Evolutionary conservation across 192 early-diverging fungal genomes (phyloP).

Genomic region (Kickxella alabastrina): DNA sequence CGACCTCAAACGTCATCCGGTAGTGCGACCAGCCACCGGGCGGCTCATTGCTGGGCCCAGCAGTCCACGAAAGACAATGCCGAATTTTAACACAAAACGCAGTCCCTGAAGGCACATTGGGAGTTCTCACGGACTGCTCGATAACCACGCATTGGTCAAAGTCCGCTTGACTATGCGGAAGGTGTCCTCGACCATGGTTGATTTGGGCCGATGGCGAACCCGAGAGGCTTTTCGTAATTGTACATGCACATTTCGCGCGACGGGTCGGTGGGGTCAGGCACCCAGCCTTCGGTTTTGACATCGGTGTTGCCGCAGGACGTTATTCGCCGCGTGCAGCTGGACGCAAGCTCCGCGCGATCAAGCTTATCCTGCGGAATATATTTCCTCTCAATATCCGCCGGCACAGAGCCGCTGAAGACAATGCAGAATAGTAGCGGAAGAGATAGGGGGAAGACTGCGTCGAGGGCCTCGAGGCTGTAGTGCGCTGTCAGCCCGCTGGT

Average conservation of each 20-base stretch:
- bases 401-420: conserved; percentile 38
- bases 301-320: conserved; percentile 31
- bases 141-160: conserved; percentile 34
- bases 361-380: conserved; percentile 25
- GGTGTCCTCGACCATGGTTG: conserved; percentile 39
- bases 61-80: conserved; percentile 46
- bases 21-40: conserved; percentile 46
- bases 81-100: conserved; percentile 51
- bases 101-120: conserved; percentile 50
- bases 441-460: conserved; percentile 42
- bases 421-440: conserved; percentile 46
- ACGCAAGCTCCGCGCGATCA: conserved; percentile 17
- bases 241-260: conserved; percentile 37
- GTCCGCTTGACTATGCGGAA: conserved; percentile 27
- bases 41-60: conserved; percentile 27
- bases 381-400: conserved; percentile 10
- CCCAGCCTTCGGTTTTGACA: conserved; percentile 45
- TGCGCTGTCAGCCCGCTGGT: conserved; percentile 19
- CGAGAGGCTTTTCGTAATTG: conserved; percentile 48
- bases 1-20: conserved; percentile 47
- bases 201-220: conserved; percentile 52
- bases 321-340: conserved; percentile 41
- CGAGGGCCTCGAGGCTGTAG: conserved; percentile 37
- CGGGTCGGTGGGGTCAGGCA: conserved; percentile 27
- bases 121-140: conserved; percentile 45